Percentiles rank a stretch among this genome's conserved stretches.
These are phyloP conservation scores for Xylaria sp. DNA, from an alignment of 2,329 filamentous ascomycete genomes.

Conservation along the genomic window DNA sequence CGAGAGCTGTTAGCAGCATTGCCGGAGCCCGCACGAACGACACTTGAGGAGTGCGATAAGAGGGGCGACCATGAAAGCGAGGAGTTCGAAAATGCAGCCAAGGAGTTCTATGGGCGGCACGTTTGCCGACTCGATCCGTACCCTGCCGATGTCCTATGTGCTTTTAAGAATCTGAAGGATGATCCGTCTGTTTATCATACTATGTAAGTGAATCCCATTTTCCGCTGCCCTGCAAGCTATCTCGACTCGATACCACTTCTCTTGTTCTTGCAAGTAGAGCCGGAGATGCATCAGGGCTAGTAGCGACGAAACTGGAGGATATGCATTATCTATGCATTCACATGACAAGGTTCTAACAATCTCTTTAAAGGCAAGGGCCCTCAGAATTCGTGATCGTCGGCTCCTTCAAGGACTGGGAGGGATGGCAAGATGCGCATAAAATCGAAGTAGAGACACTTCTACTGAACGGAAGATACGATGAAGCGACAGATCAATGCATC, in stretches of 20 bases:
- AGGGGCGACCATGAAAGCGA: conserved; percentile 34
- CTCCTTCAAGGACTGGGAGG: conserved; percentile 35
- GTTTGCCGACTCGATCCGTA: conserved; percentile 36
- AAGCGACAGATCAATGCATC: conserved; percentile 25
- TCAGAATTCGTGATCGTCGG: conserved; percentile 45
- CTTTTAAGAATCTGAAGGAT: conserved; percentile 33
- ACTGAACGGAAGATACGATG: conserved; percentile 24
- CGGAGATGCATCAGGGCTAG: neutral
- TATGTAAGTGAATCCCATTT: conserved; percentile 37
- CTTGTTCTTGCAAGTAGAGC: neutral
- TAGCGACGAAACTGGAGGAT: neutral
- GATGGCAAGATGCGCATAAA: conserved; percentile 30
- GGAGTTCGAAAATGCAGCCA: conserved; percentile 30
- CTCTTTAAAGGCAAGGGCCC: conserved; percentile 42
- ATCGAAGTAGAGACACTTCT: conserved; percentile 31
- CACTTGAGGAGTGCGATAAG: conserved; percentile 31
- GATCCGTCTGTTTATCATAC: conserved; percentile 39
- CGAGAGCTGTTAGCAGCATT: conserved; percentile 5
- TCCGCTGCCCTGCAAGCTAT: neutral
- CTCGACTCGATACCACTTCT: neutral
- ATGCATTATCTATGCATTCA: neutral
- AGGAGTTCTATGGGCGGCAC: conserved; percentile 30
- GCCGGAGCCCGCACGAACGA: conserved; percentile 24
- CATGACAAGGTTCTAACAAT: conserved; percentile 12
- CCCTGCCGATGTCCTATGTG: conserved; percentile 18